phyloP scores from a whole-genome alignment of 2,329 filamentous ascomycete species.

The Hypoxylon sp. region DNA sequence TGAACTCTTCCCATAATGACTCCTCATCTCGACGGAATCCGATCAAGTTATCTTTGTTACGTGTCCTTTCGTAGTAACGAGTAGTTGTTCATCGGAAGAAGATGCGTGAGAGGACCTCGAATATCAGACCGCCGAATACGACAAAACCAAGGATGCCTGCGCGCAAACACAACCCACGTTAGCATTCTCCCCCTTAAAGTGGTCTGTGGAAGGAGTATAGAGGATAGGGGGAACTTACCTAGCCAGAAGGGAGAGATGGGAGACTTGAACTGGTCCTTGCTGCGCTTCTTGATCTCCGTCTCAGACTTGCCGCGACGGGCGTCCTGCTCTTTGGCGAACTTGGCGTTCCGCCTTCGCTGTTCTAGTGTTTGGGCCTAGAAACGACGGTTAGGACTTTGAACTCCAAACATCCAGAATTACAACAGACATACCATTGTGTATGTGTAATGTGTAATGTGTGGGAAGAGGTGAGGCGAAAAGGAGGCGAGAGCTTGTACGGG shows the following conservation, averaged over 20 bases:
- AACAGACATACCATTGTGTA: conserved; percentile 48
- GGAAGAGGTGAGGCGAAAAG: background rate
- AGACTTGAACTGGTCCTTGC: conserved; percentile 69
- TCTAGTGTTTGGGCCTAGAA: conserved; percentile 83
- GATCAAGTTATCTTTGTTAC: background rate
- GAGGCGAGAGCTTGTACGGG: conserved; percentile 18
- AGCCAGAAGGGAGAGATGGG: conserved; percentile 75
- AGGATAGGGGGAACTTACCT: conserved; percentile 57
- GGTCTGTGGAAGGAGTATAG: background rate
- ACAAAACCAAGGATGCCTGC: conserved; percentile 70
- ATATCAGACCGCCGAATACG: conserved; percentile 71
- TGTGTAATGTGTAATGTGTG: conserved; percentile 25
- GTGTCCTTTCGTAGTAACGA: background rate
- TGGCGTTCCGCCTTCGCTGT: conserved; percentile 84
- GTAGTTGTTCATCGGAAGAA: conserved; percentile 54
- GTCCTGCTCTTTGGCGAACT: conserved; percentile 81
- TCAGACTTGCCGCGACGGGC: conserved; percentile 81
- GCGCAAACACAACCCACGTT: conserved; percentile 17
- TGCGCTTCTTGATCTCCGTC: conserved; percentile 71
- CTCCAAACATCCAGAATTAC: too few species aligned
- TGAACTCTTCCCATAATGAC: background rate
- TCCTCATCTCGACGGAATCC: background rate
- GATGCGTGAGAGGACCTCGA: conserved; percentile 69
- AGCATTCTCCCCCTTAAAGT: background rate
- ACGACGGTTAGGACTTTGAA: conserved; percentile 24